A percentile compares a stretch with the other conserved stretches of the same genome.
Evolutionary conservation across 495 filamentous ascomycete genomes (phyloP).

Genomic region (Aspergillus baeticus): DNA sequence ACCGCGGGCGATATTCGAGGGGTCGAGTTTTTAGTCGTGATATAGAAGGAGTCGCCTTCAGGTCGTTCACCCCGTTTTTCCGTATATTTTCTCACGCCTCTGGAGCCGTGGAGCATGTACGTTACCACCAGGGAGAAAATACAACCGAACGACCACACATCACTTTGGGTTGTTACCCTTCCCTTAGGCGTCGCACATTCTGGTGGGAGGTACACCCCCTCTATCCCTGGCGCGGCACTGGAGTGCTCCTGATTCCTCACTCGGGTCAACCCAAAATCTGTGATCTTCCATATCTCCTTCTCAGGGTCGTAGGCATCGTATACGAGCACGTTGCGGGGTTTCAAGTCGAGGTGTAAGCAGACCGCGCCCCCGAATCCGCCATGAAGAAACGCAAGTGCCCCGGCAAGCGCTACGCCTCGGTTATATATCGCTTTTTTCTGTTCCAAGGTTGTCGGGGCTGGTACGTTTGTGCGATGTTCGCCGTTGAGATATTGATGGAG

Average conservation of each 20-base stretch:
- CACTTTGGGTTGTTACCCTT: slow-evolving; percentile 15
- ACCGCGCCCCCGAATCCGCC: slow-evolving; percentile 14
- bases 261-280: slow-evolving; percentile 30
- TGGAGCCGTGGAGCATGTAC: slow-evolving; percentile 13
- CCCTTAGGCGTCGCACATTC: slow-evolving; percentile 14
- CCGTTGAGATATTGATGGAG: slow-evolving; percentile 16
- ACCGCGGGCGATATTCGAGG: slow-evolving; percentile 12
- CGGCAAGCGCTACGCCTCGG: slow-evolving; percentile 17
- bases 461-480: not conserved
- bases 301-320: slow-evolving; percentile 6
- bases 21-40: not conserved
- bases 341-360: slow-evolving; percentile 41
- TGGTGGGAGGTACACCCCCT: slow-evolving; percentile 25
- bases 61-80: not conserved
- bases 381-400: slow-evolving; percentile 27
- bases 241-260: slow-evolving; percentile 12
- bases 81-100: slow-evolving; percentile 4
- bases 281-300: slow-evolving; percentile 28
- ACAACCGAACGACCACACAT: slow-evolving; percentile 28
- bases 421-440: slow-evolving; percentile 10
- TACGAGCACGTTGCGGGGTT: slow-evolving; percentile 45
- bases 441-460: not conserved
- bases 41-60: slow-evolving; percentile 17
- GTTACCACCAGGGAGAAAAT: slow-evolving; percentile 23
- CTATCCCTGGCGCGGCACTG: slow-evolving; percentile 4